phyloP scores from a whole-genome alignment of 179 eudicot species.

The Beta corolliflora region DNA sequence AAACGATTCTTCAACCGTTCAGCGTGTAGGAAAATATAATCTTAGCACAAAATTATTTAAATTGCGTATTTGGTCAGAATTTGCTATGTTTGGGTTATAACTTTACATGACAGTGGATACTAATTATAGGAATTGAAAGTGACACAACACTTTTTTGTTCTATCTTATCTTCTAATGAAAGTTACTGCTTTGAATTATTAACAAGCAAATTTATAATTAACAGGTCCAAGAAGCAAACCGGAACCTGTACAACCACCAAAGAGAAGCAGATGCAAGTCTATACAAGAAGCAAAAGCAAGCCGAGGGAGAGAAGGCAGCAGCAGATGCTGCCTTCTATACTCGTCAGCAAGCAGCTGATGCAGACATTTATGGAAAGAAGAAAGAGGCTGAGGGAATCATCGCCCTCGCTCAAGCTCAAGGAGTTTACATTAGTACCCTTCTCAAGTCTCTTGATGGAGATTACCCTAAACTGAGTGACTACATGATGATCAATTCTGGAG shows the following conservation, averaged over 20 bases:
- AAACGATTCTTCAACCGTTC: too few relatives aligned
- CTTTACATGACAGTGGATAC: too few relatives aligned
- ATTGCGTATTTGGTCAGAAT: too few relatives aligned
- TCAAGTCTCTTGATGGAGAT: neutral
- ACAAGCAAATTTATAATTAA: conserved; percentile 3
- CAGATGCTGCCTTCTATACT: conserved; percentile 39
- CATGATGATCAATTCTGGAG: conserved; percentile 41
- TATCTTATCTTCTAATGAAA: too few relatives aligned
- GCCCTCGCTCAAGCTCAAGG: too few relatives aligned
- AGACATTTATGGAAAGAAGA: conserved; percentile 41
- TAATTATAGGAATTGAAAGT: too few relatives aligned
- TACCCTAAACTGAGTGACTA: conserved; percentile 41
- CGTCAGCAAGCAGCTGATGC: conserved; percentile 47
- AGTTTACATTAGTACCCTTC: too few relatives aligned
- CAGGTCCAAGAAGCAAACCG: conserved; percentile 48
- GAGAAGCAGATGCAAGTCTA: conserved; percentile 38
- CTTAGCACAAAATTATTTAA: too few relatives aligned
- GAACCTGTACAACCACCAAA: conserved; percentile 39
- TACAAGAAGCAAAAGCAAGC: conserved; percentile 35
- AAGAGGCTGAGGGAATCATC: conserved; percentile 41
- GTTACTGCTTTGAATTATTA: neutral
- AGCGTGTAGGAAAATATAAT: too few relatives aligned
- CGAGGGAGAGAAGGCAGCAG: conserved; percentile 36
- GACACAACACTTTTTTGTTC: too few relatives aligned
- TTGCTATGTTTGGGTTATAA: too few relatives aligned